Evolutionary conservation across 2,329 filamentous ascomycete species (phyloP).

Genomic region (Rachicladosporium sp.): DNA sequence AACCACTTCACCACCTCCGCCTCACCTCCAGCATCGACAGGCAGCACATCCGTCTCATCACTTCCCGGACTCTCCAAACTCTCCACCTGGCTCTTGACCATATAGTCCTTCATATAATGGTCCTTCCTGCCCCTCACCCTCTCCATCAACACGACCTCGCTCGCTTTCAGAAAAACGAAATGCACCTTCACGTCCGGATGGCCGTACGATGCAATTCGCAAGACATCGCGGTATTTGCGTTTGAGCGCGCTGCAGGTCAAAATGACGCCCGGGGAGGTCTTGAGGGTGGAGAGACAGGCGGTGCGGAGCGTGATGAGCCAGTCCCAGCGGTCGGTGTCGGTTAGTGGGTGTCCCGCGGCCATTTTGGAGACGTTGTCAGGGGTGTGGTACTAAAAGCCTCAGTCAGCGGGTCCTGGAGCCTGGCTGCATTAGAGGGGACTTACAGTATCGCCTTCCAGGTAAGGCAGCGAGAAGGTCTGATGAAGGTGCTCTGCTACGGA

Average conservation of each 20-base stretch:
- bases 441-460: conserved; percentile 42
- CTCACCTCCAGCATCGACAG: conserved; percentile 33
- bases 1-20: conserved; percentile 28
- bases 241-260: conserved; percentile 94
- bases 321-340: conserved; percentile 92
- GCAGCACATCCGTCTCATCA: conserved; percentile 37
- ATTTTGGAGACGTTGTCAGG: conserved; percentile 62
- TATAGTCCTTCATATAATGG: conserved; percentile 91
- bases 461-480: conserved; percentile 30
- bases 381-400: conserved; percentile 34
- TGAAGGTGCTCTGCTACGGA: conserved; percentile 37
- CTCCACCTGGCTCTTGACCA: conserved; percentile 88
- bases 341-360: conserved; percentile 69
- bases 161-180: conserved; percentile 81
- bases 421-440: conserved; percentile 8
- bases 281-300: conserved; percentile 26
- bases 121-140: conserved; percentile 63
- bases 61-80: conserved; percentile 68
- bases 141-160: conserved; percentile 60
- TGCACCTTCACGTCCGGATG: conserved; percentile 47
- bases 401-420: background rate
- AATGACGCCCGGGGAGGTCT: conserved; percentile 50
- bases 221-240: conserved; percentile 80
- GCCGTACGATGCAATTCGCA: conserved; percentile 36
- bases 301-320: conserved; percentile 56